A percentile compares a stretch with the other conserved stretches of the same genome.
Conservation (phyloP, 176 grass and related monocot species). For the Rhynchospora breviuscula region DNA sequence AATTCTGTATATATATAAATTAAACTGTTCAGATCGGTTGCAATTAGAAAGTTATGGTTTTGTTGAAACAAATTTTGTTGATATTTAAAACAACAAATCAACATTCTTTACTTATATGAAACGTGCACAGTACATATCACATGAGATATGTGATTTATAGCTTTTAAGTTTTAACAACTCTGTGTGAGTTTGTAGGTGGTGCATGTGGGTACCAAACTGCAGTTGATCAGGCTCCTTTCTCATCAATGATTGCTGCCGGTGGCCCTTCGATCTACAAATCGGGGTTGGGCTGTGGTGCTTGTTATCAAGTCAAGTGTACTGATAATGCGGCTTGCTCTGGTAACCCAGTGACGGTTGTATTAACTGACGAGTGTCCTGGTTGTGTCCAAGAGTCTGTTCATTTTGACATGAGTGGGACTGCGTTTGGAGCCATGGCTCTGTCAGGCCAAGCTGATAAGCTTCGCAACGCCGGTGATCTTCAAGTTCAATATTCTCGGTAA, state of each 20-base stretch:
- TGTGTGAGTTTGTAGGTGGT: constrained; percentile 34
- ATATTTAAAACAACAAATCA: not conserved
- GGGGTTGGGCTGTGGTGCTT: constrained; percentile 56
- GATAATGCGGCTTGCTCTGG: constrained; percentile 41
- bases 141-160: not conserved
- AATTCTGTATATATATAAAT: not conserved
- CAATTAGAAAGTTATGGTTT: not conserved
- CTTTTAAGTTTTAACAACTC: not conserved
- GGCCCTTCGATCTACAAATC: constrained; percentile 40
- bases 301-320: constrained; percentile 53
- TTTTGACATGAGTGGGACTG: constrained; percentile 64
- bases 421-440: constrained; percentile 54
- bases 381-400: constrained; percentile 40
- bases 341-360: constrained; percentile 45
- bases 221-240: constrained; percentile 48
- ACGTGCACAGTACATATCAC: constrained; percentile 15
- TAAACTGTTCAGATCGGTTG: not conserved
- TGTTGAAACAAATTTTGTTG: constrained; percentile 2
- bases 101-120: constrained; percentile 12
- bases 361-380: constrained; percentile 56
- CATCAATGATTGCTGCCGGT: constrained; percentile 52
- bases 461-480: constrained; percentile 37
- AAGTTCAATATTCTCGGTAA: constrained; percentile 49
- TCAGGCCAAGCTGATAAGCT: constrained; percentile 43
- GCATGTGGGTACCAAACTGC: constrained; percentile 52